A percentile compares a stretch with the other conserved stretches of the same genome.
Evolutionary conservation across 176 grass and related monocot genomes (phyloP).

Genomic region (sorghum (Sorghum bicolor)): DNA sequence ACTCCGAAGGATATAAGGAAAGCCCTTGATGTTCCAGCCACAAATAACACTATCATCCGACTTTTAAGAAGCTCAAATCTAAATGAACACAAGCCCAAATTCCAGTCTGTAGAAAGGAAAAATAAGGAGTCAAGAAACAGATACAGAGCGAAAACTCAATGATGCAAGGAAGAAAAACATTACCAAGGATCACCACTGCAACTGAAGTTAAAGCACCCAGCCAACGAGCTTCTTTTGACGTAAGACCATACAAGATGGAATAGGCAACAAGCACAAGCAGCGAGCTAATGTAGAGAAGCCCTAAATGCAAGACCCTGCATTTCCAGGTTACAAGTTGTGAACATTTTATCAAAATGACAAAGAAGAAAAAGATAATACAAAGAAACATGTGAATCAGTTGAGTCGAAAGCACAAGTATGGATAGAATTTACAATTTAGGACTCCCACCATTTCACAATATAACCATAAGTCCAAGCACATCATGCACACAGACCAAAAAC

Average conservation of each 20-base stretch:
- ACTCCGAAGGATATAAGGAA: conserved; percentile 99
- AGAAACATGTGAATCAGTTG: conserved; percentile 3
- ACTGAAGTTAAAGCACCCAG: conserved; percentile 86
- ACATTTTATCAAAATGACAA: conserved; percentile 31
- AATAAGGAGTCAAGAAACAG: conserved; percentile 28
- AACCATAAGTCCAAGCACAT: neutral
- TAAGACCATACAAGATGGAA: conserved; percentile 84
- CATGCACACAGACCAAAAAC: conserved; percentile 7
- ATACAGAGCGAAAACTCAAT: conserved; percentile 3
- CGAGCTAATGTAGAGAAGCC: conserved; percentile 86
- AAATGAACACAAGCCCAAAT: conserved; percentile 87
- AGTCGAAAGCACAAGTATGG: conserved; percentile 1
- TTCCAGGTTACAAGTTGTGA: conserved; percentile 25
- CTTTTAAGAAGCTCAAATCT: conserved; percentile 95
- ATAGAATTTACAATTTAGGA: conserved; percentile 21
- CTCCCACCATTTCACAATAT: neutral
- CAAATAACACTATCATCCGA: conserved; percentile 68
- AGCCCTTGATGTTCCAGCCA: conserved; percentile 91
- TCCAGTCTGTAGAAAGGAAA: conserved; percentile 82
- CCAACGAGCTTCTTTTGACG: conserved; percentile 92
- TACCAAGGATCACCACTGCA: conserved; percentile 96
- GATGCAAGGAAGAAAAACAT: conserved; percentile 34
- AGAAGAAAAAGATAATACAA: conserved; percentile 28
- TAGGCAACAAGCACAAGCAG: conserved; percentile 78
- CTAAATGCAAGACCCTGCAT: conserved; percentile 76